Evolutionary conservation across 2,329 filamentous ascomycete species (phyloP), one percentile per base, ranked within the genome.

Genomic region (Pezicula neosporulosa): DNA sequence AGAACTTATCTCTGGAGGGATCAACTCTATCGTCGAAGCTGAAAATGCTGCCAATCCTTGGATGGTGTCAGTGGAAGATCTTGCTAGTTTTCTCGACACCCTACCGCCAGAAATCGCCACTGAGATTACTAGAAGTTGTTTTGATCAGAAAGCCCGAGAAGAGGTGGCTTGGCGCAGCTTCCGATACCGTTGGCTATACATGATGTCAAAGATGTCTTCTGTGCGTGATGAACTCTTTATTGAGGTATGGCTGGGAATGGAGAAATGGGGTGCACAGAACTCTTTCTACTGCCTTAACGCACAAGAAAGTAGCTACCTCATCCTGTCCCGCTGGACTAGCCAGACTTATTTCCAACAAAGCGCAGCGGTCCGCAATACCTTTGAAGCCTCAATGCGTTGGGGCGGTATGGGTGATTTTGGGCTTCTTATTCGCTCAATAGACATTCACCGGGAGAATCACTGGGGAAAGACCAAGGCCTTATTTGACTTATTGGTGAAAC

Each of bases 241-340:
- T 7, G 24, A 37, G 10, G 37, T 38, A 24, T 58, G 57, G 30
- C 12, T 33, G 12, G 30, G 30, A 12, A 33, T 33, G 30, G 44
- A 51, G 35, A 44, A 49, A 13, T 44, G 35, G 21, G 46, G 45
- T 33, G 9, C 16, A 12, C 15, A 19, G 4, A 33, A 16, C n/a
- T 24, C n/a, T n/a, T 44, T 4, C n/a, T 13, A 35, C 56, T 35
- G n/a, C 54, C 15, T 56, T 6, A 39, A 41, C 9, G 24, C n/a
- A 18, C 21, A 46, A 13, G 47, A 43, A 28, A 43, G 38, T n/a
- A 38, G 49, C 42, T 42, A 49, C 13, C 33, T 55, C 16, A 24
- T 56, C 2, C 51, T 65, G 24, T 44, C 51, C 19, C 56, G 55
- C 35, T 64, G 62, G 63, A 56, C 53, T 15, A 53, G 47, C 30